Conservation (phyloP, 1,284 basidiomycete genomes). For the Blastosporella zonata region DNA sequence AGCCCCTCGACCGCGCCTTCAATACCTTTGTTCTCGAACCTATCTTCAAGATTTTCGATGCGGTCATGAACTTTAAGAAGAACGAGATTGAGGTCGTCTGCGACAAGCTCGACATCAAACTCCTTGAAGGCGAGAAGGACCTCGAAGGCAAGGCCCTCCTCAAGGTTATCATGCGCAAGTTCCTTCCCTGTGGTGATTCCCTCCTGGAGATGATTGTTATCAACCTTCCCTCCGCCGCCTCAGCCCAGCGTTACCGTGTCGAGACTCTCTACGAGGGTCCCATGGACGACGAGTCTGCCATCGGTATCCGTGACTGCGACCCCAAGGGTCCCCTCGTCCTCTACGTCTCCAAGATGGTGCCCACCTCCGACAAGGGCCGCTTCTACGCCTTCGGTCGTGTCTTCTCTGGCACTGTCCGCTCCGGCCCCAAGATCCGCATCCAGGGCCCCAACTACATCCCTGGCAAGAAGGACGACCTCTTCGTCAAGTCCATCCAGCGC, state of each 20-base stretch:
- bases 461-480: constrained; percentile 98
- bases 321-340: constrained; percentile 94
- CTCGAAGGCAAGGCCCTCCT: constrained; percentile 95
- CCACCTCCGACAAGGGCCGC: constrained; percentile 99
- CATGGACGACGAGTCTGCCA: constrained; percentile 98
- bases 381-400: constrained; percentile 99
- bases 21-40: constrained; percentile 98
- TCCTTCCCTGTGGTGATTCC: constrained; percentile 97
- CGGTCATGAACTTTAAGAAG: constrained; percentile 99
- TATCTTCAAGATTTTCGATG: constrained; percentile 97
- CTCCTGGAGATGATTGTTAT: constrained; percentile 99
- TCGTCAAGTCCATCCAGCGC: constrained; percentile 97
- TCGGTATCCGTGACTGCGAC: constrained; percentile 98
- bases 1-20: constrained; percentile 88
- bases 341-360: constrained; percentile 99
- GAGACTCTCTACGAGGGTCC: constrained; percentile 99
- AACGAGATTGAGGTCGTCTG: constrained; percentile 82
- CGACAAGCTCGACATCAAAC: constrained; percentile 95
- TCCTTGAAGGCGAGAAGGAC: constrained; percentile 85
- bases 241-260: constrained; percentile 97
- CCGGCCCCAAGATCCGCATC: constrained; percentile 98
- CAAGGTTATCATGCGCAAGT: constrained; percentile 98
- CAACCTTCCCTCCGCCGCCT: constrained; percentile 94
- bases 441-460: constrained; percentile 98
- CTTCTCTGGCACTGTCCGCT: constrained; percentile 96